These are phyloP conservation scores for Brasenia schreberi DNA, from an alignment of 164 flowering plant genomes.

Conservation along the genomic window DNA sequence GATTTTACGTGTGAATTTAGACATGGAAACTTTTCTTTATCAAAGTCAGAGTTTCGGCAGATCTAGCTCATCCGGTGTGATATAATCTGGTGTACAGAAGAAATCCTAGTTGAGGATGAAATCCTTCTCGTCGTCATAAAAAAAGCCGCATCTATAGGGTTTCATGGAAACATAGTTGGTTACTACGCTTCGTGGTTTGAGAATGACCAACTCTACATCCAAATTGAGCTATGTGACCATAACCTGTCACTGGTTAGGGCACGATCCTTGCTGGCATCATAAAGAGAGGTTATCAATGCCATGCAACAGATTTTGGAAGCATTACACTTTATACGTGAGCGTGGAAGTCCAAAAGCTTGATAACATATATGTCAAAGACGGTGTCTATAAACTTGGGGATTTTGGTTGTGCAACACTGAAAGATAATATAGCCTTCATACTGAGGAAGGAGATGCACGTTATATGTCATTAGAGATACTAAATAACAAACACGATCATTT, in stretches of 20 bases:
- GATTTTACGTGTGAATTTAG: too few relatives aligned
- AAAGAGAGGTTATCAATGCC: slow-evolving; percentile 41
- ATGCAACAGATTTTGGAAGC: slow-evolving; percentile 72
- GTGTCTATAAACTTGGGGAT: slow-evolving; percentile 90
- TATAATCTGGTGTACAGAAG: too few relatives aligned
- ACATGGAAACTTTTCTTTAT: too few relatives aligned
- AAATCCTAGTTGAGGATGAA: too few relatives aligned
- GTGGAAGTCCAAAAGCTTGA: slow-evolving; percentile 81
- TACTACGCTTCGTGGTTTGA: slow-evolving; percentile 94
- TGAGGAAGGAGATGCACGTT: slow-evolving; percentile 97
- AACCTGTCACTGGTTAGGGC: slow-evolving; percentile 39
- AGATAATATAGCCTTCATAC: slow-evolving; percentile 59
- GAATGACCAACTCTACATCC: slow-evolving; percentile 84
- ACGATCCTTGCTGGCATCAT: slow-evolving; percentile 23
- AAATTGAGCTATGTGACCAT: slow-evolving; percentile 86
- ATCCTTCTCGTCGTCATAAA: too few relatives aligned
- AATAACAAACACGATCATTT: slow-evolving; percentile 77
- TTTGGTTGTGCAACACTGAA: slow-evolving; percentile 89
- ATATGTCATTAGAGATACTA: slow-evolving; percentile 90
- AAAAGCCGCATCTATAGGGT: slow-evolving; percentile 41
- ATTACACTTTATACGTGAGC: slow-evolving; percentile 62
- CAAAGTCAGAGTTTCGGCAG: too few relatives aligned
- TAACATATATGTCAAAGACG: slow-evolving; percentile 82
- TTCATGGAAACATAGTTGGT: slow-evolving; percentile 69
- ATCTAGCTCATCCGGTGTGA: too few relatives aligned